Base-by-base conservation (phyloP, 169 alveolate genomes). In the Plasmodium relictum region DNA sequence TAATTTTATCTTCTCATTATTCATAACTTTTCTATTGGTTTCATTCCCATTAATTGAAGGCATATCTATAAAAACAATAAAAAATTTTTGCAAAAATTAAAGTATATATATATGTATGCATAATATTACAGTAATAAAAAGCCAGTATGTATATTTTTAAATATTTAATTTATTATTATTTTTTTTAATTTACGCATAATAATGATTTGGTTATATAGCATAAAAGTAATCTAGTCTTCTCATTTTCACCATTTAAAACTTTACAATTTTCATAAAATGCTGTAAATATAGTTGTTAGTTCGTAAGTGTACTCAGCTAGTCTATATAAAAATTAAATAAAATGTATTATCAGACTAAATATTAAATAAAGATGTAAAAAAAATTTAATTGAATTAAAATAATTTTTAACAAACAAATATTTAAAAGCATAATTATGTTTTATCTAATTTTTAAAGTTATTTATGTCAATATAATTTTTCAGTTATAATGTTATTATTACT, bases 301-400 rank as follows among this genome's bases (percentile, higher is more conserved):
- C 98, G 94, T 98, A 99, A 73, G 98, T 94, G 87, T 95, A 97
- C 71, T 98, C 99, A 41, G 99, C 97, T 72, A 99, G 91, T 86
- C 98, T 95, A 83, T 94, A 94, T 4, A 94, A 80, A 45, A 91
- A 80, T 26, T 10, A 37, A 37, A 41, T 10, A 50, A 63, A 61
- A 37, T 20, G 37, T 12, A 12, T 56, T 45, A 52, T 16, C 24
- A 22, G 24, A 61, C 5, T n/a, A 20, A 4, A 50, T 14, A 48
- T 39, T 56, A 24, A 20, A 48, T 16, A 52, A 31, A 3, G 39
- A 52, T 52, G 18, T 16, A 52, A 52, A 0, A 52, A 26, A 48
- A 42, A 52, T n/a, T 9, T 6, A 45, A 12, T 1, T 14, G 24
- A 26, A 37, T 0, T 16, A 24, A 61, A 9, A 8, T 52, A 10